Percentiles rank a stretch among this genome's conserved stretches.
Evolutionary conservation across 805 yeast genomes (phyloP).

Genomic region (Ogataea thermomethanolica): DNA sequence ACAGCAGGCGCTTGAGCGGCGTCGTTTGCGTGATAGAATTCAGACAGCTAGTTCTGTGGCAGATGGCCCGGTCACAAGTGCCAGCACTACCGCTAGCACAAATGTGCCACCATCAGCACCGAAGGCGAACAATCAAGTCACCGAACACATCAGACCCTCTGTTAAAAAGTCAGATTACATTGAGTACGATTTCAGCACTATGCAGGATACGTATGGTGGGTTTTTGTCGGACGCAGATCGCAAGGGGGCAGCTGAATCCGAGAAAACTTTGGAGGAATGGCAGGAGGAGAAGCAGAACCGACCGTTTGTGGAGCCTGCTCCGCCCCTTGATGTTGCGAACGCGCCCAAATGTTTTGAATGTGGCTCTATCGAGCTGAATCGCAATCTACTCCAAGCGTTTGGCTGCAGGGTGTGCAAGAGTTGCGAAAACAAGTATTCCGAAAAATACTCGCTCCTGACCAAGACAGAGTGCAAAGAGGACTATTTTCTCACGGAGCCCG

Average conservation of each 20-base stretch:
- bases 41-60: background rate
- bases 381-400: constrained; percentile 65
- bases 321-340: constrained; percentile 64
- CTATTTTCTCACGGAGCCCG: constrained; percentile 91
- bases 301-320: constrained; percentile 53
- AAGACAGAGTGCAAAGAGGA: constrained; percentile 95
- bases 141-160: constrained; percentile 38
- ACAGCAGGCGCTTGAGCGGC: constrained; percentile 46
- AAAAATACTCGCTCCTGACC: constrained; percentile 85
- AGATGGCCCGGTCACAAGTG: background rate
- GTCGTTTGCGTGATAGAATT: constrained; percentile 9
- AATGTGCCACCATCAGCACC: background rate
- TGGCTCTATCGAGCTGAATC: constrained; percentile 74
- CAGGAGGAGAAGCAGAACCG: constrained; percentile 44
- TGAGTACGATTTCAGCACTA: constrained; percentile 85
- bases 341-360: constrained; percentile 89
- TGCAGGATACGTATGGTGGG: constrained; percentile 88
- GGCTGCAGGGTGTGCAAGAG: constrained; percentile 71
- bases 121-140: constrained; percentile 1
- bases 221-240: constrained; percentile 47
- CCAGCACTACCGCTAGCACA: background rate
- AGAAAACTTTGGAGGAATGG: constrained; percentile 52
- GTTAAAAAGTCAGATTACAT: constrained; percentile 65
- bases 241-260: constrained; percentile 21
- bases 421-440: constrained; percentile 72